Evolutionary conservation across 176 grass and related monocot genomes (phyloP), one percentile per base, ranked within the genome.

Genomic region (Bothriochloa decipiens): DNA sequence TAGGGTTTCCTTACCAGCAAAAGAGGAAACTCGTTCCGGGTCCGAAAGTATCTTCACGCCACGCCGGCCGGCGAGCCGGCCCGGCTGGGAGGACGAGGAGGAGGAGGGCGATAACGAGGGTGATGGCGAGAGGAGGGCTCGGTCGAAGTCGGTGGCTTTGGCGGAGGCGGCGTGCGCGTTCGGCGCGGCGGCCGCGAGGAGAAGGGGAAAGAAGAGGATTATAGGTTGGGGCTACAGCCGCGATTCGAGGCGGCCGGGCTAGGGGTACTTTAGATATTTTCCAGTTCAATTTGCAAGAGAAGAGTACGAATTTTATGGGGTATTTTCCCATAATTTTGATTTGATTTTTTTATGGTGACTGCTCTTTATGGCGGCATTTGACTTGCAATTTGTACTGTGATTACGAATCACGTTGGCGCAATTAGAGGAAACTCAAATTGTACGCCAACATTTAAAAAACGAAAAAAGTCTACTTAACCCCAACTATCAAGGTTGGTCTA

Each of bases 1-100:
- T 77, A 77, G 74, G 50, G 74, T 77, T 75, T 77, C 11, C 74
- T 39, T 60, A 77, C 74, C 74, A 40, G 52, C 6, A 22, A 58
- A 60, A 76, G 6, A 6, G 36, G 5, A 32, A 57, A 13, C 17
- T 15, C 20, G 10, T 22, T 60, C 50, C 17, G 11, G 52, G 33
- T 14, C 52, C 74, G 2, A 29, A 60, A 25, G 20, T 20, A 77
- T 60, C 74, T 77, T 23, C 52, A 22, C 74, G 6, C 33, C 18
- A 60, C 32, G 74, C 11, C 74, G 20, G 7, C 39, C 6, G 39
- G 39, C 39, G 0, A 4, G 2, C 1, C 20, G 28, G 9, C 1
- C 6, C 17, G 42, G 28, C 6, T 9, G 76, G 22, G 40, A 7
- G 10, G 23, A 46, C 36, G 4, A 18, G 47, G 18, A 27, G 49